These are phyloP conservation scores for Hyphodiscus hymeniophilus DNA, from an alignment of 495 filamentous ascomycete species.

Conservation along the genomic window DNA sequence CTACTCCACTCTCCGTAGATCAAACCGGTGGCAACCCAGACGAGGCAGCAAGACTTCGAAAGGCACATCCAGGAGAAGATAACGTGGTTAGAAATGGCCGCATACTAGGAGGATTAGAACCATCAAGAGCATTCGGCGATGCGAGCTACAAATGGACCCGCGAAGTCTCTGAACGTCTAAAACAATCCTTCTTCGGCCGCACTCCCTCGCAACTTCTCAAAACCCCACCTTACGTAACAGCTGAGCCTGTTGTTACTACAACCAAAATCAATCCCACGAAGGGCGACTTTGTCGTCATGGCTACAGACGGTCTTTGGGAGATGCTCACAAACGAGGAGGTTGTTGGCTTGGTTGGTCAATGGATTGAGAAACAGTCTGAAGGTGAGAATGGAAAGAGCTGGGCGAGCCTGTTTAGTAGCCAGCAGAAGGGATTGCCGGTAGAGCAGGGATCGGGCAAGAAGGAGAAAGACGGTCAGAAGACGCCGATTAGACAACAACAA, in stretches of 20 bases:
- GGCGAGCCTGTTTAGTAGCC: conserved; percentile 46
- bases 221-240: conserved; percentile 96
- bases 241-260: conserved; percentile 91
- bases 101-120: conserved; percentile 85
- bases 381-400: conserved; percentile 34
- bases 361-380: conserved; percentile 72
- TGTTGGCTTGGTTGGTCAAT: conserved; percentile 90
- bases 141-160: conserved; percentile 92
- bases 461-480: conserved; percentile 44
- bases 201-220: conserved; percentile 62
- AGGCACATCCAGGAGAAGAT: conserved; percentile 80
- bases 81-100: conserved; percentile 79
- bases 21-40: conserved; percentile 82
- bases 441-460: conserved; percentile 32
- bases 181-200: conserved; percentile 75
- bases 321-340: conserved; percentile 99
- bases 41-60: conserved; percentile 72
- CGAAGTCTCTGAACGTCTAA: conserved; percentile 74
- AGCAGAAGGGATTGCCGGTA: conserved; percentile 45
- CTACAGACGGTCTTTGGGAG: conserved; percentile 97
- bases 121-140: conserved; percentile 90
- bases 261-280: conserved; percentile 84
- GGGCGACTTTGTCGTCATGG: conserved; percentile 94
- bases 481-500: conserved; percentile 78
- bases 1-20: conserved; percentile 80